Evolutionary conservation across 225 moss, liverwort and hornwort genomes (phyloP).

Genomic region (Pseudoscleropodium purum): DNA sequence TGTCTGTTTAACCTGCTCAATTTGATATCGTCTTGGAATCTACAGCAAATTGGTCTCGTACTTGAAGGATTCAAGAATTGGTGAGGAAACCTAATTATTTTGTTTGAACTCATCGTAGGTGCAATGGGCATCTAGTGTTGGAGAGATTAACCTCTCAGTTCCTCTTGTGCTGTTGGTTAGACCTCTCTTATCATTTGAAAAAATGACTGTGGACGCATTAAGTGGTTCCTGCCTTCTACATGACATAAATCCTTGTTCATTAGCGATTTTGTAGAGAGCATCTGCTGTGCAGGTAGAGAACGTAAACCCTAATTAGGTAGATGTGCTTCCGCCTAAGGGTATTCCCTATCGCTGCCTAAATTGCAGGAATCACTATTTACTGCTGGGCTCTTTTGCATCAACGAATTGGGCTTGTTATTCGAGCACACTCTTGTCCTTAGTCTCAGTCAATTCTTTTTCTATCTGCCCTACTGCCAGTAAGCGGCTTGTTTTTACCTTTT

Average conservation of each 20-base stretch:
- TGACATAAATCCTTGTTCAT: not conserved
- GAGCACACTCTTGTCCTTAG: not conserved
- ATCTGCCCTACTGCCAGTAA: not conserved
- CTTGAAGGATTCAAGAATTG: not conserved
- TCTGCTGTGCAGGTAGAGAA: not conserved
- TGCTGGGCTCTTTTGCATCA: not conserved
- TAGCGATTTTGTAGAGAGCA: not conserved
- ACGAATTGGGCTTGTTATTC: not conserved
- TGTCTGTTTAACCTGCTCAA: not conserved
- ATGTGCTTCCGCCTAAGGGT: not conserved
- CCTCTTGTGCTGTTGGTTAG: not conserved
- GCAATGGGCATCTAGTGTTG: not conserved
- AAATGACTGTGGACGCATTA: not conserved
- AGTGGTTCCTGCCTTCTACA: not conserved
- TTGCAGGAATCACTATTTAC: not conserved
- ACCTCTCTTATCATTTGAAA: not conserved
- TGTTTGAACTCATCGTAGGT: not conserved
- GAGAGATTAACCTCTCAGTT: not conserved
- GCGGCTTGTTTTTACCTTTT: not conserved
- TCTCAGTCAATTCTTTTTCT: not conserved
- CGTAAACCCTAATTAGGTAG: not conserved
- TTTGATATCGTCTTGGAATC: not conserved
- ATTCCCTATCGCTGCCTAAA: not conserved
- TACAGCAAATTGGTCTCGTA: not conserved
- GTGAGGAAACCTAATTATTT: not conserved